phyloP scores from a whole-genome alignment of 345 rosid species.

The Angophora floribunda region DNA sequence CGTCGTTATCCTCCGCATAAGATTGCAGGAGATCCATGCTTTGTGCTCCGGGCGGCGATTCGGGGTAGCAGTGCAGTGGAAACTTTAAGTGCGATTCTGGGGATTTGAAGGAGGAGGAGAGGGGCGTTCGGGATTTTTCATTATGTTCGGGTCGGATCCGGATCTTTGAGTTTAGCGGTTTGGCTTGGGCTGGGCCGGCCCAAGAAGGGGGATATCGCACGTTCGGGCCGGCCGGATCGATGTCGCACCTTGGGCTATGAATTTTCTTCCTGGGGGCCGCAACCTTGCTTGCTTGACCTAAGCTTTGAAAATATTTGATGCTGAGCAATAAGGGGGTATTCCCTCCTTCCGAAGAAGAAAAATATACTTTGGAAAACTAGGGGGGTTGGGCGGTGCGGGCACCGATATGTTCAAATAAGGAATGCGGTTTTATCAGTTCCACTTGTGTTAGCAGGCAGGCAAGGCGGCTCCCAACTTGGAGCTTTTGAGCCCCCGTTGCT shows the following conservation, averaged over 20 bases:
- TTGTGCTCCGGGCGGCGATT: background rate
- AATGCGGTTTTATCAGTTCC: too few species aligned
- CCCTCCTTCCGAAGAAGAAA: too few species aligned
- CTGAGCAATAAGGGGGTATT: too few species aligned
- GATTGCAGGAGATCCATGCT: constrained; percentile 49
- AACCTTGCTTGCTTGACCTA: background rate
- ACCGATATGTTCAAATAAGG: too few species aligned
- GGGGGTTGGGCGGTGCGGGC: too few species aligned
- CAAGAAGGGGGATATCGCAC: background rate
- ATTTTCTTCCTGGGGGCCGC: background rate
- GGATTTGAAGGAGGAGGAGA: background rate
- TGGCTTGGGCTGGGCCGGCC: background rate
- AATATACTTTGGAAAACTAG: too few species aligned
- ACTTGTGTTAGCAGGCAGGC: too few species aligned
- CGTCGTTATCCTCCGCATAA: constrained; percentile 29
- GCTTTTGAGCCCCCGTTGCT: too few species aligned
- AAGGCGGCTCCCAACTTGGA: too few species aligned
- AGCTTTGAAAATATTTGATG: background rate
- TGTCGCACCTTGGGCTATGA: background rate
- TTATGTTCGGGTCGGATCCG: background rate
- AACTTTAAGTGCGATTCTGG: background rate
- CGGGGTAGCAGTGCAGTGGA: background rate
- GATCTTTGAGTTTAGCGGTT: background rate
- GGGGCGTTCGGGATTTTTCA: background rate
- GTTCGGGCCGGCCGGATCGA: background rate